Percentiles rank a stretch among this genome's conserved stretches.
phyloP scores from a whole-genome alignment of 345 rosid genomes.

The rapeseed (Brassica napus) region DNA sequence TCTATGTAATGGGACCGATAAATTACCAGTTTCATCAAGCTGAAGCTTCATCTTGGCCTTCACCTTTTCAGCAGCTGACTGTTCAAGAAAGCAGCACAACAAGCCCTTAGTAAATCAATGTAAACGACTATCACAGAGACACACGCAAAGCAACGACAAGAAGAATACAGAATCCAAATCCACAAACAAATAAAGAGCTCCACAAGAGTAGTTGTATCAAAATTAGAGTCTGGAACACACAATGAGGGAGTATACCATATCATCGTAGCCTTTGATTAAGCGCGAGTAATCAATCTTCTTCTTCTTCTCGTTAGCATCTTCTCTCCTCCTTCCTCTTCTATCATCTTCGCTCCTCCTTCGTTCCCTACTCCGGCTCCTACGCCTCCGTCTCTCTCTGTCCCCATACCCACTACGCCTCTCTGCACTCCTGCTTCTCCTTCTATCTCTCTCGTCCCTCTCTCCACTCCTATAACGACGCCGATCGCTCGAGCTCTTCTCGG shows the following conservation, averaged over 20 bases:
- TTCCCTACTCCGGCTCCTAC: conserved; percentile 26
- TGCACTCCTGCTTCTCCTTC: conserved; percentile 46
- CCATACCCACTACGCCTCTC: conserved; percentile 42
- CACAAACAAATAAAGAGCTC: too few relatives aligned
- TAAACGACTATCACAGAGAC: background rate
- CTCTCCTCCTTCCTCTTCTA: conserved; percentile 41
- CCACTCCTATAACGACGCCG: conserved; percentile 38
- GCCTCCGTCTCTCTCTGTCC: conserved; percentile 39
- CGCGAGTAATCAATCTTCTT: conserved; percentile 55
- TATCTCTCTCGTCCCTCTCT: conserved; percentile 42
- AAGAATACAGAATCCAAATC: too few relatives aligned
- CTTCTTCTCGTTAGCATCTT: conserved; percentile 48
- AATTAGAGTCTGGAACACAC: background rate
- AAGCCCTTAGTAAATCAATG: background rate
- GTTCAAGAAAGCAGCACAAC: conserved; percentile 41
- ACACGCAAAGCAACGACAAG: too few relatives aligned
- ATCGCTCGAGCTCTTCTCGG: conserved; percentile 39
- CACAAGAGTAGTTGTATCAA: too few relatives aligned
- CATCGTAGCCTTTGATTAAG: conserved; percentile 68
- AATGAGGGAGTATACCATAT: conserved; percentile 51
- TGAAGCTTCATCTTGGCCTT: conserved; percentile 91
- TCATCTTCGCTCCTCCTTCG: conserved; percentile 41
- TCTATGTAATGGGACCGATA: conserved; percentile 19
- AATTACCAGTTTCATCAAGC: conserved; percentile 79
- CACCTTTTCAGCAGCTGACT: conserved; percentile 82